Evolutionary conservation across 345 rosid genomes (phyloP), one percentile per base, ranked within the genome.

Genomic region (Euphorbia lathyris): DNA sequence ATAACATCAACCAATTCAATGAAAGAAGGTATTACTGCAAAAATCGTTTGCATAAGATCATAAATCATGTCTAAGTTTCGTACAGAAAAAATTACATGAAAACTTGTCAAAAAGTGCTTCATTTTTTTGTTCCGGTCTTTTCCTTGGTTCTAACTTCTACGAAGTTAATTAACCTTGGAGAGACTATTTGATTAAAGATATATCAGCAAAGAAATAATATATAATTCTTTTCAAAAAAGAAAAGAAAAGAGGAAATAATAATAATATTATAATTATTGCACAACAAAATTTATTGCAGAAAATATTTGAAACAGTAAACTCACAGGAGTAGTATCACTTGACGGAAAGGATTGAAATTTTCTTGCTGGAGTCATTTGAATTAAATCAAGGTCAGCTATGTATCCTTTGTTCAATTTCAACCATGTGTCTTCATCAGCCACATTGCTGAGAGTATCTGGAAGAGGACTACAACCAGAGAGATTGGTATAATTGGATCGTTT

Each of bases 391-490:
- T 95, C 93, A 75, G 88, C 85, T 63, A 84, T 72, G 72, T 79
- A 88, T 63, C 99, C 99, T 73, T 87, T 87, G 81, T 95, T 95
- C 87, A 95, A 83, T 84, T 87, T 86, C 74, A 86, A 75, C 99
- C 97, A 95, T 16, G 93, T 83, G 70, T 95, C 99, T 83, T 95
- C 97, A 77, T 95, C 99, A 43, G 97, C 99, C 55, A 95, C 84
- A 65, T 80, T 81, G 77, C 91, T 86, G 63, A 87, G 78, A 71
- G 84, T 74, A 81, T 90, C 87, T 55, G 90, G 93, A 78, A 90
- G 90, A 7, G 97, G 97, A 76, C 99, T 95, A 70, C 45, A 90
- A 66, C 83, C 96, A 58, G 87, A 78, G 58, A 84, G 79, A 53
- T 78, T 72, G 25, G 87, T 75, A 77, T 87, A 83, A 78, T 82